Conservation (phyloP, 73 alveolate genomes). For the Diophrys appendiculata region DNA sequence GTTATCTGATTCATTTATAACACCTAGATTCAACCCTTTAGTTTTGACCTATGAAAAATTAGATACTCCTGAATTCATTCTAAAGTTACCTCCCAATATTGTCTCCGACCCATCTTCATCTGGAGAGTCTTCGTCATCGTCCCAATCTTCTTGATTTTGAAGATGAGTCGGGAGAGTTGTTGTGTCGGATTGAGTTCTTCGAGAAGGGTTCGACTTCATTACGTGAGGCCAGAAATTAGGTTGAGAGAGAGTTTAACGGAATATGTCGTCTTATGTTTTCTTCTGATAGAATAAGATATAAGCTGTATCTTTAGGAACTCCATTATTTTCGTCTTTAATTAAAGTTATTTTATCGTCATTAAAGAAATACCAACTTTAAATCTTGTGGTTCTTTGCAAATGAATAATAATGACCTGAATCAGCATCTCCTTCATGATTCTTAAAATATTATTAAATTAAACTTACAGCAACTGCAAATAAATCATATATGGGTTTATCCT, state of each 20-base stretch:
- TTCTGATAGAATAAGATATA: slow-evolving; percentile 74
- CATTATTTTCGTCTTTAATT: slow-evolving; percentile 40
- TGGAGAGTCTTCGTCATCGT: too few species aligned
- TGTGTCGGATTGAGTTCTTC: too few species aligned
- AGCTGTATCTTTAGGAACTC: slow-evolving; percentile 54
- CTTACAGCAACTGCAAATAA: slow-evolving; percentile 87
- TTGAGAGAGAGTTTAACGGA: slow-evolving; percentile 58
- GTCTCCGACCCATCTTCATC: too few species aligned
- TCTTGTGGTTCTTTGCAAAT: slow-evolving; percentile 63
- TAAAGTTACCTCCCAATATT: too few species aligned
- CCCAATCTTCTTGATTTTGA: too few species aligned
- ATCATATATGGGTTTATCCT: slow-evolving; percentile 82
- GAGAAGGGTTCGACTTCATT: neutral
- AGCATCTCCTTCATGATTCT: slow-evolving; percentile 88
- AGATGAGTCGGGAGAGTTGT: too few species aligned
- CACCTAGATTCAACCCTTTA: neutral
- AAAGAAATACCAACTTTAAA: slow-evolving; percentile 62
- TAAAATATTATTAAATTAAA: too few species aligned
- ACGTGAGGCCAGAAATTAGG: slow-evolving; percentile 70
- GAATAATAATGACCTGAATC: slow-evolving; percentile 94
- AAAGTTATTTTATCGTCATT: slow-evolving; percentile 54
- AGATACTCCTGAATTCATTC: too few species aligned
- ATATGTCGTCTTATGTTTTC: slow-evolving; percentile 65
- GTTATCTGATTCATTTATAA: neutral
- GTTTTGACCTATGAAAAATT: too few species aligned